Conservation (phyloP, 345 rosid species). For the Microthlaspi erraticum region DNA sequence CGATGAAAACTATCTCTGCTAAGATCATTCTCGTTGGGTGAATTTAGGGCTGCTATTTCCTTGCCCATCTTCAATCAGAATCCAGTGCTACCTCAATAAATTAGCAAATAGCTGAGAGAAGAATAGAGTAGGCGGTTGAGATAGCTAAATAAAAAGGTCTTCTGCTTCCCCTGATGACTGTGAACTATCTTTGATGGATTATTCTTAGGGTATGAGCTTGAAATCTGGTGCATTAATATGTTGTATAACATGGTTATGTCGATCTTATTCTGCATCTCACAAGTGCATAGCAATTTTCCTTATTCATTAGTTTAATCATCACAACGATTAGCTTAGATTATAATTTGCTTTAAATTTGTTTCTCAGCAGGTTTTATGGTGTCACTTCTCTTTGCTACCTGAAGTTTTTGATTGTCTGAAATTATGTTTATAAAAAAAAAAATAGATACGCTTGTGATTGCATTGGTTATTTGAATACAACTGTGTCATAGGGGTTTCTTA, state of each 20-base stretch:
- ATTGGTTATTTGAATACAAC: neutral
- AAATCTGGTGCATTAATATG: neutral
- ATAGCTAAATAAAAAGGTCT: neutral
- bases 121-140: neutral
- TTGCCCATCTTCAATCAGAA: neutral
- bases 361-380: neutral
- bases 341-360: neutral
- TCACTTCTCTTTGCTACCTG: neutral
- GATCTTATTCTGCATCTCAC: neutral
- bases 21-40: no score
- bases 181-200: slow-evolving; percentile 5
- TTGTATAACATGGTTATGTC: neutral
- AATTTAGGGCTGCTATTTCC: slow-evolving; percentile 1
- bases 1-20: no score
- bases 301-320: neutral
- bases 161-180: neutral
- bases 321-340: neutral
- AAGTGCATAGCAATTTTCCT: neutral
- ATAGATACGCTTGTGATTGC: slow-evolving; percentile 2
- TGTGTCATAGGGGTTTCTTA: slow-evolving; percentile 1
- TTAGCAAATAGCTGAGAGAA: neutral
- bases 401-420: neutral
- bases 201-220: neutral
- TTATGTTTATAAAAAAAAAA: neutral
- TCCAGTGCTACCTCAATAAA: neutral